Conservation (phyloP, 2,329 filamentous ascomycete genomes). For the Phyllosticta citribraziliensis region DNA sequence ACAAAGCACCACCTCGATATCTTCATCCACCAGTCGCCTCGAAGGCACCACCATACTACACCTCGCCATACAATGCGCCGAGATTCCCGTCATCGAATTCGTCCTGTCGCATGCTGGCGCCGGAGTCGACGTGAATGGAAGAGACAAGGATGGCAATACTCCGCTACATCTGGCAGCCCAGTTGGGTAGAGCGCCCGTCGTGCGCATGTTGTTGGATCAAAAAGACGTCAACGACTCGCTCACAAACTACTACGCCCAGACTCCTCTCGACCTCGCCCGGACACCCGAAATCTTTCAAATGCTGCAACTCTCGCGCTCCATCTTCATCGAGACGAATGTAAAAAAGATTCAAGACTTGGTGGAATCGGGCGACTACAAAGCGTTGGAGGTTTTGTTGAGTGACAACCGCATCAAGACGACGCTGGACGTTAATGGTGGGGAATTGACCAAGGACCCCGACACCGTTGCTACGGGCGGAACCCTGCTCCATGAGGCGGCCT, state of each 20-base stretch:
- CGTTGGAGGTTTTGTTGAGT: slow-evolving; percentile 68
- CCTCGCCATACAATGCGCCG: slow-evolving; percentile 89
- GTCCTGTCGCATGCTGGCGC: slow-evolving; percentile 58
- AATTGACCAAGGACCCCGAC: slow-evolving; percentile 70
- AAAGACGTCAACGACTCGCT: slow-evolving; percentile 80
- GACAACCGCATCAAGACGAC: slow-evolving; percentile 78
- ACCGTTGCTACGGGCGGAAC: slow-evolving; percentile 82
- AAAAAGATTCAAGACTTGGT: slow-evolving; percentile 76
- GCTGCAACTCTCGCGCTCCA: slow-evolving; percentile 77
- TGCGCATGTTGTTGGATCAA: slow-evolving; percentile 74
- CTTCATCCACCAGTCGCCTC: slow-evolving; percentile 32
- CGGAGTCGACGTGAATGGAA: slow-evolving; percentile 76
- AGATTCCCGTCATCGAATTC: slow-evolving; percentile 85
- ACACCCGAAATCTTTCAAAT: slow-evolving; percentile 94
- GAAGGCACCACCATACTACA: slow-evolving; percentile 88
- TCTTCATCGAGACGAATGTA: slow-evolving; percentile 81
- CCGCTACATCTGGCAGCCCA: slow-evolving; percentile 79
- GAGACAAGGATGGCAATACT: slow-evolving; percentile 90
- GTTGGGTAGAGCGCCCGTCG: slow-evolving; percentile 70
- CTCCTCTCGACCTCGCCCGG: slow-evolving; percentile 78
- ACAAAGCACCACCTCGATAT: slow-evolving; percentile 40
- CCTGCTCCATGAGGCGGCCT: slow-evolving; percentile 83
- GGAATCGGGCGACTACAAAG: slow-evolving; percentile 60
- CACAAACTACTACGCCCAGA: slow-evolving; percentile 72
- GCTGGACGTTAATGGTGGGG: slow-evolving; percentile 84